Evolutionary conservation across 1,284 basidiomycete species (phyloP).

Genomic region (Moesziomyces sp.): DNA sequence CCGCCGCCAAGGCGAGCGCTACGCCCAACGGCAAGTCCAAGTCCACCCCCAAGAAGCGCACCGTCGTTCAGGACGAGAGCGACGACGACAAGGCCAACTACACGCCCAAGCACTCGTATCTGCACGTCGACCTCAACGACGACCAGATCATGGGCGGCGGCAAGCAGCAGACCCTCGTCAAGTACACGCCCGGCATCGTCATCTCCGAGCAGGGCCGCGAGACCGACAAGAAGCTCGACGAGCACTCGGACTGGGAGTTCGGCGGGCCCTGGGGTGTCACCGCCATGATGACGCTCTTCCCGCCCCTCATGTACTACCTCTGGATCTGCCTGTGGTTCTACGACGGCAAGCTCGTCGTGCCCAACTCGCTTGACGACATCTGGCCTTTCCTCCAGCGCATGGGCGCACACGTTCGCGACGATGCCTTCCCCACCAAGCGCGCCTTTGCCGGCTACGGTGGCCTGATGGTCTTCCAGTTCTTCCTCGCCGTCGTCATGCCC

Average conservation of each 20-base stretch:
- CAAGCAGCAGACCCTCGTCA: constrained; percentile 57
- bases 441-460: constrained; percentile 79
- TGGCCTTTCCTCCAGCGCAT: constrained; percentile 83
- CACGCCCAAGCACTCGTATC: constrained; percentile 55
- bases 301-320: constrained; percentile 93
- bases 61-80: constrained; percentile 32
- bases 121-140: constrained; percentile 61
- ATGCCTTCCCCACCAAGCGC: constrained; percentile 88
- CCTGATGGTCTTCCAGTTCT: constrained; percentile 87
- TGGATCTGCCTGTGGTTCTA: constrained; percentile 98
- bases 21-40: constrained; percentile 30
- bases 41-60: constrained; percentile 35
- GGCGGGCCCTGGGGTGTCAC: constrained; percentile 91
- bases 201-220: constrained; percentile 64
- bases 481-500: constrained; percentile 89
- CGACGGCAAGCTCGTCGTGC: constrained; percentile 84
- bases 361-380: constrained; percentile 78
- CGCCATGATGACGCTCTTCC: constrained; percentile 95
- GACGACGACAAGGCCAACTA: constrained; percentile 38
- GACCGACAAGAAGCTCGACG: constrained; percentile 65
- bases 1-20: constrained; percentile 30
- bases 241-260: constrained; percentile 76
- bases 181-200: constrained; percentile 64
- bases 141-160: constrained; percentile 65
- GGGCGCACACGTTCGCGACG: constrained; percentile 85